Percentiles rank a stretch among this genome's conserved stretches.
phyloP scores from a whole-genome alignment of 345 rosid species.

The Erodium maritimum region DNA sequence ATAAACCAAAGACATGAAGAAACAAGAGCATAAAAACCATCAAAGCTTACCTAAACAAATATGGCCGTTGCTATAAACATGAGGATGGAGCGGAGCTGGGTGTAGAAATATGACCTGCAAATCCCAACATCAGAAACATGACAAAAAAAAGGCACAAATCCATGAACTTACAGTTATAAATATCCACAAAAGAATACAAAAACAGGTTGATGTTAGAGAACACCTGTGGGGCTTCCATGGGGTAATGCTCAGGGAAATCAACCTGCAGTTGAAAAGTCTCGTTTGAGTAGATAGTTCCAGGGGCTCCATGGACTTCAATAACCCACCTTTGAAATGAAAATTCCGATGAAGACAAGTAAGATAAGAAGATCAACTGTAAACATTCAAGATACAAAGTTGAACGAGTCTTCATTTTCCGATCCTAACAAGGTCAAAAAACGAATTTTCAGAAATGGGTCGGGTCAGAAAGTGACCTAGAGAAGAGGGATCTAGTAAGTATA shows the following conservation, averaged over 20 bases:
- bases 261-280: constrained; percentile 95
- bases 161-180: neutral
- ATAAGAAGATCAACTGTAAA: neutral
- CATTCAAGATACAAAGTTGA: neutral
- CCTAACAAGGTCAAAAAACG: too few species aligned
- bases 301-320: constrained; percentile 80
- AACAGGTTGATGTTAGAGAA: neutral
- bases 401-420: neutral
- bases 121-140: neutral
- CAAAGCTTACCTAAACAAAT: constrained; percentile 88
- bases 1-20: too few species aligned
- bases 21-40: too few species aligned
- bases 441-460: neutral
- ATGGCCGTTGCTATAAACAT: constrained; percentile 95
- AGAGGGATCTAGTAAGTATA: too few species aligned
- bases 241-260: constrained; percentile 96
- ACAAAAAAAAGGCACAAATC: neutral
- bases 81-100: constrained; percentile 94
- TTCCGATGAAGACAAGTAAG: neutral
- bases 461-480: neutral
- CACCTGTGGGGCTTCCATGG: constrained; percentile 99
- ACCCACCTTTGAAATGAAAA: constrained; percentile 47
- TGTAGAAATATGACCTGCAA: constrained; percentile 72
- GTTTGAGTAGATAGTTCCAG: constrained; percentile 71
- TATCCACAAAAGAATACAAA: neutral